Base-by-base conservation (phyloP, 345 rosid species). In the Hibiscus trionum region DNA sequence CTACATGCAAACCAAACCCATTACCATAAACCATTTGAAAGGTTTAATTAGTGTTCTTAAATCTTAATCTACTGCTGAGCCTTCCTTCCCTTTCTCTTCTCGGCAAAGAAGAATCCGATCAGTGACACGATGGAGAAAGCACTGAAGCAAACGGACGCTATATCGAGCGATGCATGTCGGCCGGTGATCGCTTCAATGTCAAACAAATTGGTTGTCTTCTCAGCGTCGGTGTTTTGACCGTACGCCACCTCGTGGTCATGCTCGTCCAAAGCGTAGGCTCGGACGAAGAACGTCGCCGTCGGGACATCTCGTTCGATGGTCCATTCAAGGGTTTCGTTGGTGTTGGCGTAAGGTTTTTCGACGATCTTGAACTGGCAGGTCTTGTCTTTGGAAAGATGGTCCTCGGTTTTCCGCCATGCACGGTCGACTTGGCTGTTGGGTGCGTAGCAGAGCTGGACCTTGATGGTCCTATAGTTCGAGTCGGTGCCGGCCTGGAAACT, bases 401-500 rank as follows among this genome's bases (percentile, higher is more conserved):
- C 91, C 37, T 6, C 70, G 0, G 92, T 86, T 66, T 81, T 92
- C 53, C 97, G 82, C 97, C 97, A 88, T 1, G 90, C 82, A 29
- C 97, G 85, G 68, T 92, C 92, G 59, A 55, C 76, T 71, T 88
- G 97, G 85, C 97, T 92, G 35, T 85, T 17, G 0, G 93, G 93
- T 8, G 88, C 88, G 77, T 82, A 92, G 80, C 96, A 92, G 0
- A 90, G 84, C 81, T 82, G 78, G 44, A 86, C 82, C 76, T 71
- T 69, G 67, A 87, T 68, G 11, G 70, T 85, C 84, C 82, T 83
- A 77, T 83, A 92, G 24, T 70, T 59, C 6, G 85, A 72, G 72
- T 85, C 88, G 0, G 72, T 73, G 61, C 84, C 83, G 0, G 78
- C 75, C 1, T 85, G 53, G 58, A 67, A 19, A 74, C 72, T 84